Conservation (phyloP, 2,329 filamentous ascomycete genomes). For the Colletotrichum tabaci region DNA sequence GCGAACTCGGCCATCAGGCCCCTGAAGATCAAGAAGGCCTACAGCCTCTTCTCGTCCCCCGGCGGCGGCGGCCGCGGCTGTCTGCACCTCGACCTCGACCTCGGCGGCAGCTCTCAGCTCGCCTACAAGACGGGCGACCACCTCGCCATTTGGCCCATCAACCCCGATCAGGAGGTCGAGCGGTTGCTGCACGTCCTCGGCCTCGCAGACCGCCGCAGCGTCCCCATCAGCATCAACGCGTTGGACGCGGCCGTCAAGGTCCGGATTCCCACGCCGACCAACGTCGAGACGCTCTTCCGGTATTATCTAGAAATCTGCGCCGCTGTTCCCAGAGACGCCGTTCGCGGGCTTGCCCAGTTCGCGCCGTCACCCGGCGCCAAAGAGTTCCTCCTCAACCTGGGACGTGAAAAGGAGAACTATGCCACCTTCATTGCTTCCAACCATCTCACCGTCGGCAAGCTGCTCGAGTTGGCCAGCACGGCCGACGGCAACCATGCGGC, state of each 20-base stretch:
- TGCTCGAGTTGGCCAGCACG: slow-evolving; percentile 44
- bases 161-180: slow-evolving; percentile 53
- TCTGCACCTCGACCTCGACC: slow-evolving; percentile 51
- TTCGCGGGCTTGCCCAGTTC: slow-evolving; percentile 24
- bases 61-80: slow-evolving; percentile 47
- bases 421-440: slow-evolving; percentile 44
- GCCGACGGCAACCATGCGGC: slow-evolving; percentile 20
- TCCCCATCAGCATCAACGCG: slow-evolving; percentile 46
- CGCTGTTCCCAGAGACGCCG: slow-evolving; percentile 49
- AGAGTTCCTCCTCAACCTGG: slow-evolving; percentile 13
- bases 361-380: slow-evolving; percentile 13
- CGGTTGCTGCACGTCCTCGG: slow-evolving; percentile 50
- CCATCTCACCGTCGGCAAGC: slow-evolving; percentile 47
- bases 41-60: slow-evolving; percentile 46
- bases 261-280: slow-evolving; percentile 56
- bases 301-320: slow-evolving; percentile 62
- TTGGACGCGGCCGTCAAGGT: slow-evolving; percentile 45
- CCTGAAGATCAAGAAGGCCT: slow-evolving; percentile 43
- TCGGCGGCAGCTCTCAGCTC: slow-evolving; percentile 50
- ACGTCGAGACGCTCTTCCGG: slow-evolving; percentile 55
- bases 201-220: slow-evolving; percentile 45
- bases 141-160: slow-evolving; percentile 57
- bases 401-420: slow-evolving; percentile 55
- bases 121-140: slow-evolving; percentile 59
- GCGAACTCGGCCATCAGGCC: slow-evolving; percentile 43